phyloP scores from a whole-genome alignment of 805 yeast species.

The Wickerhamomyces chambardii region DNA sequence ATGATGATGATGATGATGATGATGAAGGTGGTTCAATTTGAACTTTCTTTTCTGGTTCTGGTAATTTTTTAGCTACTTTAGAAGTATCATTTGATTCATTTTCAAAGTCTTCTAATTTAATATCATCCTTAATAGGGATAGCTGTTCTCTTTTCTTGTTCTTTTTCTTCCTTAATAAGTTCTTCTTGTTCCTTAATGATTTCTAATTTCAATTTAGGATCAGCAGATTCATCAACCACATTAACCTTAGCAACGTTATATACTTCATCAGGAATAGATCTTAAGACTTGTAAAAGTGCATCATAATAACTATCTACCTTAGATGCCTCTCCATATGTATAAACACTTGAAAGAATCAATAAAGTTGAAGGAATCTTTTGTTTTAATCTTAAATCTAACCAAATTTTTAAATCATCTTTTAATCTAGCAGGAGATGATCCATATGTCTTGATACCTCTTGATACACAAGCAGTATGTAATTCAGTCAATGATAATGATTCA shows the following conservation, averaged over 20 bases:
- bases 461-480: slow-evolving; percentile 82
- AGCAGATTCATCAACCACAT: slow-evolving; percentile 54
- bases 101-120: slow-evolving; percentile 28
- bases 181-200: slow-evolving; percentile 73
- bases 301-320: slow-evolving; percentile 57
- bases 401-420: slow-evolving; percentile 72
- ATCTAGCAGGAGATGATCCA: slow-evolving; percentile 70
- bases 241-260: slow-evolving; percentile 89
- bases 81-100: slow-evolving; percentile 4
- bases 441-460: slow-evolving; percentile 85
- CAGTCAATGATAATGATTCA: slow-evolving; percentile 66
- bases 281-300: slow-evolving; percentile 80
- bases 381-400: slow-evolving; percentile 89
- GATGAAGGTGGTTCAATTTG: not conserved
- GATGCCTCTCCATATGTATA: slow-evolving; percentile 68
- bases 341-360: slow-evolving; percentile 79
- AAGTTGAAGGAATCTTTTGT: slow-evolving; percentile 87
- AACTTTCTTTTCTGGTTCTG: not conserved
- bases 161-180: slow-evolving; percentile 77
- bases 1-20: too few relatives aligned
- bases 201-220: slow-evolving; percentile 65
- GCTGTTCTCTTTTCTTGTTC: slow-evolving; percentile 47
- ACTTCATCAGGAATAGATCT: slow-evolving; percentile 92
- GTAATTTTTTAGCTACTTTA: too few relatives aligned
- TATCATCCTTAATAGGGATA: slow-evolving; percentile 24